Conservation (phyloP, 768 basidiomycete species). For the Panus rudis region DNA sequence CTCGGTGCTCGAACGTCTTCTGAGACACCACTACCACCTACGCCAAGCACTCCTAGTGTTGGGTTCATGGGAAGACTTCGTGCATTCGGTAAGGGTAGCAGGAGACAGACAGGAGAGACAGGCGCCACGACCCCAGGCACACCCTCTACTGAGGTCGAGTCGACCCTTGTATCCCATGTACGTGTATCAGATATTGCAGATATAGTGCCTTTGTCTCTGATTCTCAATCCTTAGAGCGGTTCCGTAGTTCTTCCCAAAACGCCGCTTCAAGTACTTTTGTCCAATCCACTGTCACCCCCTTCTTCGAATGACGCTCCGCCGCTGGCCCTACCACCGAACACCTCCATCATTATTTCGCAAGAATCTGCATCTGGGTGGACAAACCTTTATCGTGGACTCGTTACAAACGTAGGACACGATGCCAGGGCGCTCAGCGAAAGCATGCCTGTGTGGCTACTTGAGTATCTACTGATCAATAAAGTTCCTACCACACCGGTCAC, state of each 20-base stretch:
- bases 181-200: conserved; percentile 2
- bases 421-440: conserved; percentile 55
- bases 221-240: not conserved
- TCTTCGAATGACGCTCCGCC: conserved; percentile 65
- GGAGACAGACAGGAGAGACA: conserved; percentile 27
- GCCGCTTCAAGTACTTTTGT: conserved; percentile 47
- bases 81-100: conserved; percentile 58
- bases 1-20: conserved; percentile 23
- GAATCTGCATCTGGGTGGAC: conserved; percentile 71
- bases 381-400: conserved; percentile 69
- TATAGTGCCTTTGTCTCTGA: not conserved
- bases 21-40: conserved; percentile 21
- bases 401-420: conserved; percentile 50
- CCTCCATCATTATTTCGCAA: conserved; percentile 73
- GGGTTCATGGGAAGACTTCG: conserved; percentile 78
- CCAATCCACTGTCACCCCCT: conserved; percentile 58
- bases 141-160: not conserved
- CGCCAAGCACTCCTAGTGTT: conserved; percentile 39
- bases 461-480: conserved; percentile 73
- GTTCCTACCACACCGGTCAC: conserved; percentile 41
- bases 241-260: conserved; percentile 43
- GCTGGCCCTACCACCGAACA: conserved; percentile 48
- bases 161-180: conserved; percentile 23
- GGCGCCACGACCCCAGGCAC: conserved; percentile 14
- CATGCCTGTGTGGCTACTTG: conserved; percentile 85